phyloP scores from a whole-genome alignment of 1,284 basidiomycete species.

The Rhodotorula sp. region DNA sequence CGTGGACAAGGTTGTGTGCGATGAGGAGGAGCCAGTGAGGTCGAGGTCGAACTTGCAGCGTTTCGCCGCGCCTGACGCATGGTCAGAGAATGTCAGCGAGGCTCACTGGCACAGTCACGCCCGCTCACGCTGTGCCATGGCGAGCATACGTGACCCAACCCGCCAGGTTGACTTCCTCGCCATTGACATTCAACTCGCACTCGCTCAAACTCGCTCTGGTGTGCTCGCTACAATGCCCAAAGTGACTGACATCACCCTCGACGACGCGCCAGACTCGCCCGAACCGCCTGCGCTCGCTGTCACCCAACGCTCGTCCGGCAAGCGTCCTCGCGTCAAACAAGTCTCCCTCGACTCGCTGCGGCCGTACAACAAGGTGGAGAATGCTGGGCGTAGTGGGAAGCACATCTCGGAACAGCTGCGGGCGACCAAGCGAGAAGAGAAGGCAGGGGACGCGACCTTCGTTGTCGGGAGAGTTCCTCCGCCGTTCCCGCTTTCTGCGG shows the following conservation, averaged over 20 bases:
- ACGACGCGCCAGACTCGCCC: not conserved
- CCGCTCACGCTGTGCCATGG: not conserved
- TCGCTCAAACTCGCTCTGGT: not conserved
- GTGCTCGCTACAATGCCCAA: not conserved
- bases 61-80: constrained; percentile 3
- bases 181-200: not conserved
- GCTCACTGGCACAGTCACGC: accelerated
- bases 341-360: not conserved
- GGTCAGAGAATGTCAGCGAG: not conserved
- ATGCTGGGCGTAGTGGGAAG: not conserved
- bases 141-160: not conserved
- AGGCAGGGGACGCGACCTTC: not conserved
- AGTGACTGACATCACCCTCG: not conserved
- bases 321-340: not conserved
- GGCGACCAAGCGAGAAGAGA: not conserved
- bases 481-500: not conserved
- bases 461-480: not conserved
- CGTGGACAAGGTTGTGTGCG: too few species aligned
- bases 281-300: not conserved
- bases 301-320: not conserved
- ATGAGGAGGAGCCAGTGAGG: not conserved
- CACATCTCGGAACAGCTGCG: not conserved
- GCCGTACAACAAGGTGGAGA: too few species aligned
- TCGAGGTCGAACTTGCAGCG: constrained; percentile 6
- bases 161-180: too few species aligned